phyloP scores from a whole-genome alignment of 1,284 basidiomycete species.

The Moniliella sp. region DNA sequence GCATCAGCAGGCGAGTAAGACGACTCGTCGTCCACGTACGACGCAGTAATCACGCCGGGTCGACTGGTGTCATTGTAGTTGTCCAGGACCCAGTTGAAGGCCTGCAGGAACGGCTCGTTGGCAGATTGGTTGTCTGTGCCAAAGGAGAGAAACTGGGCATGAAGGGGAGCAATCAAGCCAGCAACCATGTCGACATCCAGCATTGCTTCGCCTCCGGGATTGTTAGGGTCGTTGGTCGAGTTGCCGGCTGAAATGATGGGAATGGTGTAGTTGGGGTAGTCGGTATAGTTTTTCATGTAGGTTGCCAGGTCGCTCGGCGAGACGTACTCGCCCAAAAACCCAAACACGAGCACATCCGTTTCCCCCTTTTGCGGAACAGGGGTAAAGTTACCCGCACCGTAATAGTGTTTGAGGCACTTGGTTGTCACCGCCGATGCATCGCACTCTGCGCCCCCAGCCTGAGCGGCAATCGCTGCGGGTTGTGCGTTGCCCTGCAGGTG shows the following conservation, averaged over 20 bases:
- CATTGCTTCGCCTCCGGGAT: conserved; percentile 1
- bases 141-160: not conserved
- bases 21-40: conserved; percentile 4
- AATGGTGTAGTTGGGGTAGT: conserved; percentile 1
- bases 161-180: not conserved
- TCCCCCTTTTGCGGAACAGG: not conserved
- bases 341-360: not conserved
- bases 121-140: not conserved
- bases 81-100: not conserved
- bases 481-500: too few species aligned
- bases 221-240: not conserved
- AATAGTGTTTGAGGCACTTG: too few species aligned
- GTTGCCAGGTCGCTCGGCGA: not conserved
- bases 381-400: too few species aligned
- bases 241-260: not conserved
- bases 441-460: too few species aligned
- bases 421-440: too few species aligned
- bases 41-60: conserved; percentile 3
- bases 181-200: conserved; percentile 1
- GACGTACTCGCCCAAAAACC: not conserved
- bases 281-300: not conserved
- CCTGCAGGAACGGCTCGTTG: not conserved
- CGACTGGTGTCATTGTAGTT: not conserved
- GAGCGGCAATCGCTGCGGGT: too few species aligned
- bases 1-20: conserved; percentile 3